Evolutionary conservation across 2,329 filamentous ascomycete species (phyloP).

Genomic region (Whalleya microplaca): DNA sequence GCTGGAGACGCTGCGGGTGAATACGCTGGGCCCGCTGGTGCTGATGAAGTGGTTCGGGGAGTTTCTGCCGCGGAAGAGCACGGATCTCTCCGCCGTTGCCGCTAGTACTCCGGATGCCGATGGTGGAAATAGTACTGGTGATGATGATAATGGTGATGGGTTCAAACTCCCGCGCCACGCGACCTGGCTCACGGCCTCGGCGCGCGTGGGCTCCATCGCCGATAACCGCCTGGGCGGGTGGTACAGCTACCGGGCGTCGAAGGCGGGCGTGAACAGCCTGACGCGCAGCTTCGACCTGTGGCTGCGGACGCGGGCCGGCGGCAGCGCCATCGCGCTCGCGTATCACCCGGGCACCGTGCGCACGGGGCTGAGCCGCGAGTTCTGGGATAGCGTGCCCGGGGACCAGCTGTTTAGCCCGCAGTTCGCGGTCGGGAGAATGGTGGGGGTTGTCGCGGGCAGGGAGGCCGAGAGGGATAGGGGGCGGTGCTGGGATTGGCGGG

Average conservation of each 20-base stretch:
- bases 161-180: constrained; percentile 54
- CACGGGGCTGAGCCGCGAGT: constrained; percentile 73
- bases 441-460: constrained; percentile 57
- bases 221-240: constrained; percentile 78
- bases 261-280: constrained; percentile 73
- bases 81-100: constrained; percentile 38
- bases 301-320: constrained; percentile 58
- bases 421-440: constrained; percentile 67
- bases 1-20: constrained; percentile 72
- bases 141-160: constrained; percentile 12
- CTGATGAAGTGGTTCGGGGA: constrained; percentile 75
- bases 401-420: constrained; percentile 68
- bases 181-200: constrained; percentile 75
- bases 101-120: not conserved
- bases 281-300: constrained; percentile 74
- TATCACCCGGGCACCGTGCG: constrained; percentile 83
- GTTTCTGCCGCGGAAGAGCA: constrained; percentile 67
- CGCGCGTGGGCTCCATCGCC: constrained; percentile 73
- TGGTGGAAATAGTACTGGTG: not conserved
- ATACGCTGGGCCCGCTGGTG: constrained; percentile 74
- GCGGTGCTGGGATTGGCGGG: constrained; percentile 71
- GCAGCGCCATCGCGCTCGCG: constrained; percentile 67
- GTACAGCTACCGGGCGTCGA: constrained; percentile 80
- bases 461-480: constrained; percentile 58
- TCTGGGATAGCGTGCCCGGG: constrained; percentile 67